These are phyloP conservation scores for Magnaporthiopsis incrustans DNA, from an alignment of 2,329 filamentous ascomycete genomes.

Conservation along the genomic window DNA sequence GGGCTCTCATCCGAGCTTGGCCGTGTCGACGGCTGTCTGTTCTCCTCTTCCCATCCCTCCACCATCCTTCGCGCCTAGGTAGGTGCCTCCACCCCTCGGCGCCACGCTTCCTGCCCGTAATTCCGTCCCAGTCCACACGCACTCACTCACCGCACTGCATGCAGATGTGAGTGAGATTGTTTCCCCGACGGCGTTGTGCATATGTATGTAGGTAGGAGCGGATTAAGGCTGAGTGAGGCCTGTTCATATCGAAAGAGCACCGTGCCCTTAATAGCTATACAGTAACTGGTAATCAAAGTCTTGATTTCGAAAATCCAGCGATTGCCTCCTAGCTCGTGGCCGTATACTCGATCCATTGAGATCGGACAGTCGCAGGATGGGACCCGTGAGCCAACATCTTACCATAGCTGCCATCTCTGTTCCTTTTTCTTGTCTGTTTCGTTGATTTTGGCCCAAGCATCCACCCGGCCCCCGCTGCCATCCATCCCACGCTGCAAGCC, in stretches of 20 bases:
- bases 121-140: too few species aligned
- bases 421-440: not conserved
- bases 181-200: not conserved
- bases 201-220: not conserved
- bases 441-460: not conserved
- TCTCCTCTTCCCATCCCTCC: not conserved
- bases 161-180: not conserved
- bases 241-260: too few species aligned
- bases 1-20: not conserved
- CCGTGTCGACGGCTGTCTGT: not conserved
- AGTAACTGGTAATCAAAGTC: too few species aligned
- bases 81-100: not conserved
- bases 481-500: not conserved
- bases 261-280: too few species aligned
- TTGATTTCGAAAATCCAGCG: too few species aligned
- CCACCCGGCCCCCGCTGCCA: not conserved
- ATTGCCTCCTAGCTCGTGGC: too few species aligned
- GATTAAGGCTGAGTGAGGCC: not conserved
- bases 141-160: too few species aligned
- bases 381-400: too few species aligned
- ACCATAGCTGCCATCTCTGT: too few species aligned
- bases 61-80: too few species aligned
- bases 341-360: too few species aligned
- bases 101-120: not conserved
- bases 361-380: too few species aligned